These are phyloP conservation scores for Chaetoscypha palmicola DNA, from an alignment of 2,329 filamentous ascomycete genomes.

Conservation along the genomic window DNA sequence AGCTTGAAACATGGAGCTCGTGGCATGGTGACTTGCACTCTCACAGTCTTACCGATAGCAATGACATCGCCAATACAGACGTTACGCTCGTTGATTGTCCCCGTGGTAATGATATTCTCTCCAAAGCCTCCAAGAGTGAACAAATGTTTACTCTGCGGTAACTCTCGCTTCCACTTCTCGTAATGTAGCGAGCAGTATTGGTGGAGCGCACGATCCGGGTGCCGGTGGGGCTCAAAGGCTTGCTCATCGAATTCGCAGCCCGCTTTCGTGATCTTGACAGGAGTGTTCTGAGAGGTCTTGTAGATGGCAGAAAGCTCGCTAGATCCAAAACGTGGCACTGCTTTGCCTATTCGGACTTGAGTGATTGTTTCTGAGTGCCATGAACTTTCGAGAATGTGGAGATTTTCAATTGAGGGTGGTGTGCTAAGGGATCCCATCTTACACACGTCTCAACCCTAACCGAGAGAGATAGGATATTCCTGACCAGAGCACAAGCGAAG, in stretches of 20 bases:
- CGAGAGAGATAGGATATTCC: too few species aligned
- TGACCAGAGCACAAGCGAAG: neutral
- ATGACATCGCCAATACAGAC: conserved; percentile 59
- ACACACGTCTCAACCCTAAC: too few species aligned
- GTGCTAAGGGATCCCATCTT: neutral
- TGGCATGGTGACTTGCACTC: conserved; percentile 54
- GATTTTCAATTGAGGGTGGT: neutral
- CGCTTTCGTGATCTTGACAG: conserved; percentile 17
- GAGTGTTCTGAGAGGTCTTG: conserved; percentile 17
- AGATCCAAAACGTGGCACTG: conserved; percentile 46
- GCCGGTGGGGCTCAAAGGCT: conserved; percentile 54
- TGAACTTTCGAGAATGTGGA: neutral
- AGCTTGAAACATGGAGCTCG: conserved; percentile 62
- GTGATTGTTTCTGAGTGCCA: conserved; percentile 1
- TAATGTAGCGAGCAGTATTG: conserved; percentile 56
- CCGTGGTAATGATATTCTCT: conserved; percentile 53
- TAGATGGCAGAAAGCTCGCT: conserved; percentile 48
- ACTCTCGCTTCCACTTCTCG: conserved; percentile 45
- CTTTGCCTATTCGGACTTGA: conserved; percentile 45
- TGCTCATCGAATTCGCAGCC: conserved; percentile 57
- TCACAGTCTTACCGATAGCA: conserved; percentile 37
- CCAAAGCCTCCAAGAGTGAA: conserved; percentile 56
- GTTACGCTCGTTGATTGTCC: conserved; percentile 54
- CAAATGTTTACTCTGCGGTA: conserved; percentile 42
- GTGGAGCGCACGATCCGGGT: conserved; percentile 54